Base-by-base conservation (phyloP, 2,329 filamentous ascomycete species). In the Fonsecaea nubica region DNA sequence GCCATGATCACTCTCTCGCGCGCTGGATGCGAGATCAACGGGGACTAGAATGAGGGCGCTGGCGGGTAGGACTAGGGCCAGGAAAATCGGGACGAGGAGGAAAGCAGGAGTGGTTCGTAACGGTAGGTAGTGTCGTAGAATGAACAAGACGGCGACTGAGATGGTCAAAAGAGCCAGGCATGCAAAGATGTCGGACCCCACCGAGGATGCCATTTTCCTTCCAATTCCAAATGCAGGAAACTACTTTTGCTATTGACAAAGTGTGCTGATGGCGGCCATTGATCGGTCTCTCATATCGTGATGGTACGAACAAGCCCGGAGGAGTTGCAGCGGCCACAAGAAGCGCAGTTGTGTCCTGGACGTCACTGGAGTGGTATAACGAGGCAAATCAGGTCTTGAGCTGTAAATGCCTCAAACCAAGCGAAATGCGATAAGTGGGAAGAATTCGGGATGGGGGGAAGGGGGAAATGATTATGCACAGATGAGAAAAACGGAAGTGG, bases 31-130 rank as follows among this genome's bases (percentile, higher is more conserved):
- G 71, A 99, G 88, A 79, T 99, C 95, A 77, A 99, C 96, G 4
- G 95, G 95, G 6, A 99, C 93, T 25, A 99, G 87, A 30, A 99
- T 84, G 30, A 98, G 88, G 75, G 96, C 94, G 77, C 91, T 93
- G 55, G 92, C 92, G 10, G 95, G 96, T 5, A 99, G 87, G 75
- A 92, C 93, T 72, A 99, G 86, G n/a, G 94, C 92, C 72, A 99
- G 90, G 81, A 99, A 99, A 69, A 99, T 92, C 40, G 95, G 94
- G 1, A 97, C 86, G 58, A 93, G 85, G 58, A 98, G 89, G 79
- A 96, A 97, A 66, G 90, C 92, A 0, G 95, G 94, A 0, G 95
- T 98, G 6, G 90, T 89, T 72, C 95, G 92, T 38, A 99, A 85
- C 2, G 94, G 94, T 9, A 99, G 87, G 80, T 93, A 99, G 81